A percentile compares a stretch with the other conserved stretches of the same genome.
These are phyloP conservation scores for Gentiana dahurica DNA, from an alignment of 257 asterid species.

Conservation along the genomic window DNA sequence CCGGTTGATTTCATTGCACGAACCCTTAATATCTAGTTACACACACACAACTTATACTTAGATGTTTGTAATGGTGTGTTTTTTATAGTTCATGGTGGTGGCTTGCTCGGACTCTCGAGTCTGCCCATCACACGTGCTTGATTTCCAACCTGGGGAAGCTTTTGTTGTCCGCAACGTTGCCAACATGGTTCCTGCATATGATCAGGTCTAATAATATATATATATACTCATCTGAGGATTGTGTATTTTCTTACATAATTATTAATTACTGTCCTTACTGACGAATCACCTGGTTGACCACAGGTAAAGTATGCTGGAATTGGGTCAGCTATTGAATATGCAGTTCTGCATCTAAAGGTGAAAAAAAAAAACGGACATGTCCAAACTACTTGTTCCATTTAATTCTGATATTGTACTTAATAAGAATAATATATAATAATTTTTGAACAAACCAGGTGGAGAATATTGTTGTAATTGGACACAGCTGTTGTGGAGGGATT, in stretches of 20 bases:
- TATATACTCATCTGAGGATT: no score
- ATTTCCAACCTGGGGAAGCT: slow-evolving; percentile 88
- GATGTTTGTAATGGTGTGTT: no score
- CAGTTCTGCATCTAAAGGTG: slow-evolving; percentile 83
- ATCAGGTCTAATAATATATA: slow-evolving; percentile 33
- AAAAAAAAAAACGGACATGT: neutral
- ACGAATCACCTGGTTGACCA: neutral
- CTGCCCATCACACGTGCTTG: slow-evolving; percentile 77
- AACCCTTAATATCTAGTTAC: no score
- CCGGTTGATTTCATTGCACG: no score
- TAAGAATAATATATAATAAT: neutral
- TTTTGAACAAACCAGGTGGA: slow-evolving; percentile 30
- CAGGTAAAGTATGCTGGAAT: slow-evolving; percentile 64
- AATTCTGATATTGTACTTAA: no score
- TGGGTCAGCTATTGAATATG: slow-evolving; percentile 85
- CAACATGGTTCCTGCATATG: slow-evolving; percentile 83
- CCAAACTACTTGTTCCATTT: neutral
- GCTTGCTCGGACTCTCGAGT: slow-evolving; percentile 96
- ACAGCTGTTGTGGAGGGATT: slow-evolving; percentile 94
- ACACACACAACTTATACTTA: no score
- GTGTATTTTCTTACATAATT: no score
- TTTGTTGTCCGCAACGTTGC: slow-evolving; percentile 80
- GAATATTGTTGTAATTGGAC: slow-evolving; percentile 85
- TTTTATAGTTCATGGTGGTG: slow-evolving; percentile 65
- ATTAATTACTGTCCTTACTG: neutral